Percentiles rank a stretch among this genome's conserved stretches.
Evolutionary conservation across 306 rosid genomes (phyloP).

Genomic region (Cicer arietinum): DNA sequence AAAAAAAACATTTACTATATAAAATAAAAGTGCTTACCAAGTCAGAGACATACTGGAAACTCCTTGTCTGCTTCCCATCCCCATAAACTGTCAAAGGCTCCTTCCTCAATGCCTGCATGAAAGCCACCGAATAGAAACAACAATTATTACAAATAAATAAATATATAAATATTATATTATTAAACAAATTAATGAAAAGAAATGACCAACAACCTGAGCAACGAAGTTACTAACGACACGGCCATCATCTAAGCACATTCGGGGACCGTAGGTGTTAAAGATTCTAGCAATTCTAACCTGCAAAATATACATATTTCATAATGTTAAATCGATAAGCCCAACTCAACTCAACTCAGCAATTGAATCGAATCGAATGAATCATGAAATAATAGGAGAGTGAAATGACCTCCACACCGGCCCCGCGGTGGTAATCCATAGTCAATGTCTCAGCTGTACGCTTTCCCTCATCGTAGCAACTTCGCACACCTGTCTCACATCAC

Average conservation of each 20-base stretch:
- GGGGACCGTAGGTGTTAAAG: conserved; percentile 95
- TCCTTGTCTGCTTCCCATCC: conserved; percentile 99
- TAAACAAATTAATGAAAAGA: background rate
- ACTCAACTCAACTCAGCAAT: background rate
- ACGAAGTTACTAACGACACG: conserved; percentile 99
- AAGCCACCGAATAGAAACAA: conserved; percentile 34
- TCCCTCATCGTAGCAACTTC: conserved; percentile 99
- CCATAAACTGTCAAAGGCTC: conserved; percentile 96
- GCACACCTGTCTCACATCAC: conserved; percentile 77
- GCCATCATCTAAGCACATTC: conserved; percentile 99
- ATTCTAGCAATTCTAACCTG: conserved; percentile 99
- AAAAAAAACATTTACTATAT: background rate
- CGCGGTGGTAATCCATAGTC: conserved; percentile 98
- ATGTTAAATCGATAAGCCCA: no score
- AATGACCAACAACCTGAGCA: conserved; percentile 68
- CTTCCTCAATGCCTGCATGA: conserved; percentile 91
- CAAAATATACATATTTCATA: background rate
- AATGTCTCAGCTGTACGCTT: conserved; percentile 98
- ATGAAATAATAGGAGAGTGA: background rate
- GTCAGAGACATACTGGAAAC: conserved; percentile 99
- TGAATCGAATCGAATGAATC: background rate
- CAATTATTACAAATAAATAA: conserved; percentile 21
- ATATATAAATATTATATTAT: background rate
- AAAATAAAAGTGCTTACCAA: conserved; percentile 59
- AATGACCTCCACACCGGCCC: conserved; percentile 85